Evolutionary conservation across 1,284 basidiomycete species (phyloP).

Genomic region (Polyporus tsugae): DNA sequence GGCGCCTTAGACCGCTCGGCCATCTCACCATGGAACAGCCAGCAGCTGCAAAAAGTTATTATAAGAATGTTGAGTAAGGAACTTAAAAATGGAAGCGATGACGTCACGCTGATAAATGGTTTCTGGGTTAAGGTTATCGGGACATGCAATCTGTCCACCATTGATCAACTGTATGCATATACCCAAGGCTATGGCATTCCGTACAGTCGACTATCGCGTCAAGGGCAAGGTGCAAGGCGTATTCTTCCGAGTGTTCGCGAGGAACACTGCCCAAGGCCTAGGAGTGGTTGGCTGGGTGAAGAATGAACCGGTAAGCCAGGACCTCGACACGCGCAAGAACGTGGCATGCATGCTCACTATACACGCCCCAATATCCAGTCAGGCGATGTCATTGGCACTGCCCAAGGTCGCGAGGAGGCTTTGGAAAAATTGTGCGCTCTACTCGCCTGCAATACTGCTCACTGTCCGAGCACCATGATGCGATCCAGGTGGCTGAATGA

Average conservation of each 20-base stretch:
- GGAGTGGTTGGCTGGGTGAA: constrained; percentile 43
- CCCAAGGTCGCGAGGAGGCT: constrained; percentile 36
- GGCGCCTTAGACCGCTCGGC: constrained; percentile 88
- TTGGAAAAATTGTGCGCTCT: constrained; percentile 37
- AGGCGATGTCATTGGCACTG: constrained; percentile 41
- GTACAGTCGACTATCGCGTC: constrained; percentile 38
- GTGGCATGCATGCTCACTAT: background rate
- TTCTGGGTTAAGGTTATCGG: no score
- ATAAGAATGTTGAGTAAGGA: no score
- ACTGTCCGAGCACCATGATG: no score
- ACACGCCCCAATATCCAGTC: constrained; percentile 22
- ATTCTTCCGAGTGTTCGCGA: constrained; percentile 39
- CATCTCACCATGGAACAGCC: constrained; percentile 56
- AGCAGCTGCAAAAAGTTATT: no score
- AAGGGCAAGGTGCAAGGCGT: constrained; percentile 43
- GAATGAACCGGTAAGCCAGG: constrained; percentile 37
- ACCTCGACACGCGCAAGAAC: background rate
- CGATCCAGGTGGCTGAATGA: background rate
- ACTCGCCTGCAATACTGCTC: background rate
- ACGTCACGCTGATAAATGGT: no score
- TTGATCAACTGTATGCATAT: background rate
- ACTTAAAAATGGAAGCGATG: no score
- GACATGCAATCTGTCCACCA: background rate
- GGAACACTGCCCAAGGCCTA: constrained; percentile 34
- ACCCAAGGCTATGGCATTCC: constrained; percentile 33